Evolutionary conservation across 768 basidiomycete genomes (phyloP), one percentile per base, ranked within the genome.

Genomic region (Phylloporus sp.): DNA sequence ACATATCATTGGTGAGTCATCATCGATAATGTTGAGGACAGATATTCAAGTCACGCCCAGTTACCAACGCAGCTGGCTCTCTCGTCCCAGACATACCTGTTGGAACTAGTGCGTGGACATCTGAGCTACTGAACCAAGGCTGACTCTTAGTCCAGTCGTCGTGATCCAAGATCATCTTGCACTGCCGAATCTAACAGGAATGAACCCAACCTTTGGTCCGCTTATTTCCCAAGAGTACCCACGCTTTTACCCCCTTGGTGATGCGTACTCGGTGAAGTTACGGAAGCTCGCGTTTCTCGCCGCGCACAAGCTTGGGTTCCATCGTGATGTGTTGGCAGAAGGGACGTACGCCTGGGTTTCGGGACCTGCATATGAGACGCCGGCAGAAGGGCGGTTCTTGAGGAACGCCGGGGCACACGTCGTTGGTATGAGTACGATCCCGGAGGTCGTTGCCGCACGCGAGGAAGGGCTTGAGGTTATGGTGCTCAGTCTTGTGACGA

Each of bases 391-490:
- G 28, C 75, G 84, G 43, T 84, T 93, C 70, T 71, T 95, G 35
- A 73, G 86, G 15, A 69, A 71, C 8, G 82, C 81, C 0, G 92
- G 92, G 4, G 92, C 86, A 1, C 90, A 91, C 59, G 87, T 93
- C n/a, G 92, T 94, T 2, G 92, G 92, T 2, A 95, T 95, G 92
- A 91, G 88, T 58, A 95, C 93, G 0, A 80, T 94, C 15, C 92
- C 91, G 0, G 92, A 95, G 69, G 92, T 95, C 23, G 73, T 93
- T 22, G 87, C 82, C 0, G 92, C 87, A 9, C 70, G 82, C 43
- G 84, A 91, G 63, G 86, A 85, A 61, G 86, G 85, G 0, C 58
- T 95, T 49, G 78, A 88, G 48, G 81, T 88, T 46, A 74, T 88
- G 69, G 91, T 88, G 5, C 72, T 95, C 38, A 92, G 88, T 58